Evolutionary conservation across 805 yeast species (phyloP), one percentile per base, ranked within the genome.

Genomic region (Tetrapisispora phaffii): DNA sequence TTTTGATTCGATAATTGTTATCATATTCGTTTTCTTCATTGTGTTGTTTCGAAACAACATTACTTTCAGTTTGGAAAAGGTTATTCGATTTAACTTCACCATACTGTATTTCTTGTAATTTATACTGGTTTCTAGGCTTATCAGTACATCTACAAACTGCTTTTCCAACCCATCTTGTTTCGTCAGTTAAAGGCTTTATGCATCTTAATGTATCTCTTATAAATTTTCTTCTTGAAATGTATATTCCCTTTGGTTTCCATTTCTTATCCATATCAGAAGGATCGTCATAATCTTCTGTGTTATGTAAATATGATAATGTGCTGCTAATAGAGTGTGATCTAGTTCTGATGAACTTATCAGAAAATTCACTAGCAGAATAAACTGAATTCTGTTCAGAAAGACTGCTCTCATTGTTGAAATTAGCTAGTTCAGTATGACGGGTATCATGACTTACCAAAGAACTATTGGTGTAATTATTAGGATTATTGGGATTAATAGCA

Each of bases 151-250:
- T 68, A 28, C 71, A 68, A 19, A 75, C 51, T 26, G 66, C 56
- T 52, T 69, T 74, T 37, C 77, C 75, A 20, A 72, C 60, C 83
- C 84, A 79, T 8, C 68, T 51, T 36, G 77, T 79, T 38, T 73
- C 76, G 48, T 67, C 67, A 1, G 72, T 65, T 44, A 79, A 63
- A 3, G 80, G 74, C 51, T 70, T 74, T 22, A 79, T 74, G 50
- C 85, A 79, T 40, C 82, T 70, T 29, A 78, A 56, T 16, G 80
- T 72, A 55, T 77, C 77, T 39, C 74, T 68, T 36, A 73, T 65
- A 48, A 65, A 67, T 47, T 72, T 74, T 26, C 71, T 62, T 40
- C 66, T 58, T 2, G 71, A 53, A 22, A 59, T 53, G 19, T 54
- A 46, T 47, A 69, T 70, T 13, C 63, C 63, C 10, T 60, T 54